Conservation (phyloP, 495 filamentous ascomycete genomes). For the Apodospora peruviana region DNA sequence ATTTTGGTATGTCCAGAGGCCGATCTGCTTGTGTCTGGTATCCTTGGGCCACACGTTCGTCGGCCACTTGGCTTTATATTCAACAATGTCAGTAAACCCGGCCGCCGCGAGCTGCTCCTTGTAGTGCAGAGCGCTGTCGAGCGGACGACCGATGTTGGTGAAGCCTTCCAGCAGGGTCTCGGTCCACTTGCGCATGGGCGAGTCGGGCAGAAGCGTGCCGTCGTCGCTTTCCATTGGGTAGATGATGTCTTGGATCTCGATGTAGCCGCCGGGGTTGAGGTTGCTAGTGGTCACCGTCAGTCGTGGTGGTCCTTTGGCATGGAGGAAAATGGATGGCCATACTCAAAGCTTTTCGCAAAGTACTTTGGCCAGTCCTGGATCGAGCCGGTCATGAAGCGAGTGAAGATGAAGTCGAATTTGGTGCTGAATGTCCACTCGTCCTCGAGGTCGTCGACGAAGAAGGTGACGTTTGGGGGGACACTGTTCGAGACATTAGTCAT, state of each 20-base stretch:
- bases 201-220: not conserved
- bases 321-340: not conserved
- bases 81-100: slow-evolving; percentile 3
- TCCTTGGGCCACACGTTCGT: slow-evolving; percentile 40
- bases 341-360: slow-evolving; percentile 11
- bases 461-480: slow-evolving; percentile 28
- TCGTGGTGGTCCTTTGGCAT: not conserved
- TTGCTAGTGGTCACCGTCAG: not conserved
- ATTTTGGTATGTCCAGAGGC: slow-evolving; percentile 26
- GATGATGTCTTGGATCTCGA: slow-evolving; percentile 1
- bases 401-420: slow-evolving; percentile 44
- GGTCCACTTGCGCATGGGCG: not conserved
- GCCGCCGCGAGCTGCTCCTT: slow-evolving; percentile 3
- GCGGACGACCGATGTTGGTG: not conserved
- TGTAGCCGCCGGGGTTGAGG: not conserved
- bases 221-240: slow-evolving; percentile 1
- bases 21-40: slow-evolving; percentile 42
- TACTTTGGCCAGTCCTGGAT: slow-evolving; percentile 37
- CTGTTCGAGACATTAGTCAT: slow-evolving; percentile 3
- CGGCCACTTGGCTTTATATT: slow-evolving; percentile 17
- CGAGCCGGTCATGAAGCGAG: slow-evolving; percentile 34
- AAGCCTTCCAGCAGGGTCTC: not conserved
- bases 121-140: not conserved
- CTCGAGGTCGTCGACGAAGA: slow-evolving; percentile 38
- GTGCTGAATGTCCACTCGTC: slow-evolving; percentile 36